Evolutionary conservation across 139 green algal species (phyloP).

Genomic region (Micractinium conductrix): DNA sequence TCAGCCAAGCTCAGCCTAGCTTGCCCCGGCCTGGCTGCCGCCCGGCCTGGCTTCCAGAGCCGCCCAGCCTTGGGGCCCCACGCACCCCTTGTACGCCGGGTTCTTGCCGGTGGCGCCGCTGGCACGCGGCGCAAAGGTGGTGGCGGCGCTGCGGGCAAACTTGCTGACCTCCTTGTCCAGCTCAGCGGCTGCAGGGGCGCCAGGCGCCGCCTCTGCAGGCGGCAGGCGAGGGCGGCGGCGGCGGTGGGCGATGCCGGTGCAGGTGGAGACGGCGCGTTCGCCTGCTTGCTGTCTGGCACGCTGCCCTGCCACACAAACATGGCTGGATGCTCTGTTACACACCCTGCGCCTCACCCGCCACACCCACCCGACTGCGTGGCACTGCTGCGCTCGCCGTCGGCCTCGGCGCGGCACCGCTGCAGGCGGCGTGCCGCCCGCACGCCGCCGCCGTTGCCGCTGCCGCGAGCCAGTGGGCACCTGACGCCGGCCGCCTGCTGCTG

Average conservation of each 20-base stretch:
- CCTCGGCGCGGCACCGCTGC: slow-evolving; percentile 13
- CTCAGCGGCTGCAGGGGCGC: background rate
- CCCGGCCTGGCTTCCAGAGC: no score
- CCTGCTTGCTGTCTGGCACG: no score
- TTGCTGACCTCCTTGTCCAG: slow-evolving; percentile 50
- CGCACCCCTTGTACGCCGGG: slow-evolving; percentile 86
- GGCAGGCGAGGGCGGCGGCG: no score
- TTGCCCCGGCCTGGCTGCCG: no score
- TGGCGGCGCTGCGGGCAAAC: slow-evolving; percentile 72
- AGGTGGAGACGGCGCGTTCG: no score
- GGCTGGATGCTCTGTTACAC: no score
- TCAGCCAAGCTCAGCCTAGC: no score
- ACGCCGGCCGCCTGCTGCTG: background rate
- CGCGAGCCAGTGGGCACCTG: no score
- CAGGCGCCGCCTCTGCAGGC: background rate
- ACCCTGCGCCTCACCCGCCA: background rate
- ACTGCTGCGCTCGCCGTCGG: background rate
- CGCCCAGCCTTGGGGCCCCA: no score
- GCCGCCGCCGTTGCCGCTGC: no score
- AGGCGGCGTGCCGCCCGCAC: slow-evolving; percentile 1
- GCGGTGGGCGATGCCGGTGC: no score
- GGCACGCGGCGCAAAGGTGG: slow-evolving; percentile 87
- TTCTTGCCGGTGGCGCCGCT: slow-evolving; percentile 81
- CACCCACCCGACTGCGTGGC: slow-evolving; percentile 9
- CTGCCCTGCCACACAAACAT: no score